Evolutionary conservation across 148 eudicot species (phyloP).

Genomic region (Diospyros kaki): DNA sequence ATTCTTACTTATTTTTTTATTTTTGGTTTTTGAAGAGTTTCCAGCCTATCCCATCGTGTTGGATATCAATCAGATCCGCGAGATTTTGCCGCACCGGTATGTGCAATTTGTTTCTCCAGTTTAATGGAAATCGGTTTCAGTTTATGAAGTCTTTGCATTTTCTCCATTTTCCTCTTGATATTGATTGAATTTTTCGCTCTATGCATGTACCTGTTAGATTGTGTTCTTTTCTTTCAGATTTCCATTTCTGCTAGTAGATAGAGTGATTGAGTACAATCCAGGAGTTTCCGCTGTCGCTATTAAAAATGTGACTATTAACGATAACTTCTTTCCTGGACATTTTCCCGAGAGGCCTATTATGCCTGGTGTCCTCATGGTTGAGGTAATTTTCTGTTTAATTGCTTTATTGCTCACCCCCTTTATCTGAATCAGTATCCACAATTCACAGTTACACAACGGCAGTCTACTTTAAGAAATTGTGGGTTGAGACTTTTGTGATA

Average conservation of each 20-base stretch:
- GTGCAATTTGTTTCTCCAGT: not conserved
- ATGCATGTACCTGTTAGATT: not conserved
- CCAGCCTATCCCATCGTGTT: constrained; percentile 82
- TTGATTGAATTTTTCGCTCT: not conserved
- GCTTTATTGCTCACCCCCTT: not conserved
- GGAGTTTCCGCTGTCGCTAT: constrained; percentile 94
- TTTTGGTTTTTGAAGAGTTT: constrained; percentile 32
- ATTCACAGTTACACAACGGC: not conserved
- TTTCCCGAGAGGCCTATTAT: constrained; percentile 98
- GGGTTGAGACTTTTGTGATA: too few relatives aligned
- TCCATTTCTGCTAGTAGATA: constrained; percentile 93
- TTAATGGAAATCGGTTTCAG: not conserved
- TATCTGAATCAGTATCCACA: not conserved
- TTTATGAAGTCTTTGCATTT: not conserved
- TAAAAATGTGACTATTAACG: constrained; percentile 95
- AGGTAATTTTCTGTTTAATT: constrained; percentile 40
- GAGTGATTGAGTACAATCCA: constrained; percentile 86
- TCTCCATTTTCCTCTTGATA: not conserved
- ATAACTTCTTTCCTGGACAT: constrained; percentile 95
- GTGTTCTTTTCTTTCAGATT: constrained; percentile 35
- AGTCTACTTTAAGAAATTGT: not conserved
- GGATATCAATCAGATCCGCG: constrained; percentile 91
- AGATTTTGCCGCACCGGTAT: constrained; percentile 87
- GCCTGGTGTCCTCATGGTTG: constrained; percentile 99
- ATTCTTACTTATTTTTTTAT: not conserved